phyloP scores from a whole-genome alignment of 1,284 basidiomycete species.

The Farysia itapuensis region DNA sequence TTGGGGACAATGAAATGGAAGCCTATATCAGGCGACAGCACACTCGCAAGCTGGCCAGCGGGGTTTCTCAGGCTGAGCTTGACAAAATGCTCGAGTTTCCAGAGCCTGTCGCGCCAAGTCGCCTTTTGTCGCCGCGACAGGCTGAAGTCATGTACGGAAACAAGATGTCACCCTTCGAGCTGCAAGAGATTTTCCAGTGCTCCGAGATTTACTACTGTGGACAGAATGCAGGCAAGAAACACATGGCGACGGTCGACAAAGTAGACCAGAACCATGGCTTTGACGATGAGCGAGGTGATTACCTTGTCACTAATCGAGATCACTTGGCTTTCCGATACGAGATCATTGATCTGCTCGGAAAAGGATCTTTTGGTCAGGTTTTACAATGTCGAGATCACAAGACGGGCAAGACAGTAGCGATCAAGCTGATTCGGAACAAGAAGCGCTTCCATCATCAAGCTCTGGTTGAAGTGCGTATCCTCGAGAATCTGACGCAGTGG shows the following conservation, averaged over 20 bases:
- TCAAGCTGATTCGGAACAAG: constrained; percentile 99
- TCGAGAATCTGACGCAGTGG: constrained; percentile 96
- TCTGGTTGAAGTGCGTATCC: constrained; percentile 95
- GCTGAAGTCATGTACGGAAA: constrained; percentile 61
- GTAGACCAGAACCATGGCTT: constrained; percentile 89
- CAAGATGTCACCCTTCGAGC: constrained; percentile 69
- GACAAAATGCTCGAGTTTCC: constrained; percentile 90
- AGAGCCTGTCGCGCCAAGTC: constrained; percentile 75
- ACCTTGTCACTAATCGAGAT: constrained; percentile 83
- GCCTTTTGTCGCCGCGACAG: constrained; percentile 70
- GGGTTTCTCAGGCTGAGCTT: constrained; percentile 76
- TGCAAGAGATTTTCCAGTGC: constrained; percentile 87
- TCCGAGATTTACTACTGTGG: constrained; percentile 83
- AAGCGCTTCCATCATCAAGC: constrained; percentile 99
- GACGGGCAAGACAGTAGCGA: constrained; percentile 92
- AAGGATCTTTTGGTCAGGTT: constrained; percentile 98
- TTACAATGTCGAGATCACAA: constrained; percentile 93
- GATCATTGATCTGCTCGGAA: constrained; percentile 85
- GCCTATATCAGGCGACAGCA: constrained; percentile 88
- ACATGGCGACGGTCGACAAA: constrained; percentile 65
- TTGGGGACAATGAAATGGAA: constrained; percentile 95
- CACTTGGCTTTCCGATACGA: constrained; percentile 97
- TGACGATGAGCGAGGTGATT: constrained; percentile 98
- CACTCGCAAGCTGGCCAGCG: constrained; percentile 79
- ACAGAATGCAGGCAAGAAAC: constrained; percentile 48